phyloP scores from a whole-genome alignment of 129 eudicot genomes.

The Flaveria linearis region DNA sequence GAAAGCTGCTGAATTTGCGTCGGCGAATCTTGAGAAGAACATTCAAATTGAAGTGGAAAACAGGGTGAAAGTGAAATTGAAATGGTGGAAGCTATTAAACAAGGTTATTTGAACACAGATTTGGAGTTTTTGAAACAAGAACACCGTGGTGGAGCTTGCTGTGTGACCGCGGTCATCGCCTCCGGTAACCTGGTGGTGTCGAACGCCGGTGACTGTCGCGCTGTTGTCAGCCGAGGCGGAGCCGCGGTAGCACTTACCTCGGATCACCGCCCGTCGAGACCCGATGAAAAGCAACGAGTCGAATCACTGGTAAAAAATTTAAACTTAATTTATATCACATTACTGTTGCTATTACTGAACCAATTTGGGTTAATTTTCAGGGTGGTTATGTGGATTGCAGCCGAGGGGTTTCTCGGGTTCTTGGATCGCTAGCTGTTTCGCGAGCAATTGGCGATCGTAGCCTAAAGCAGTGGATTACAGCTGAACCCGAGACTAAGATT shows the following conservation, averaged over 20 bases:
- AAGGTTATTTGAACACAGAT: constrained; percentile 67
- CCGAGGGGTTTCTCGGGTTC: constrained; percentile 73
- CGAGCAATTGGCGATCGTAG: constrained; percentile 80
- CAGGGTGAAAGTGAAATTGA: constrained; percentile 39
- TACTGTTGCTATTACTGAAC: neutral
- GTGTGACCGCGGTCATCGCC: constrained; percentile 73
- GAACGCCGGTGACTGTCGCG: constrained; percentile 93
- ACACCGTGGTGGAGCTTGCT: constrained; percentile 71
- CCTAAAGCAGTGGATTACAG: constrained; percentile 85
- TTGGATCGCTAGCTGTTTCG: constrained; percentile 90
- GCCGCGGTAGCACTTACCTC: constrained; percentile 73
- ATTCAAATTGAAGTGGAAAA: constrained; percentile 50
- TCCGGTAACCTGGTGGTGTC: constrained; percentile 72
- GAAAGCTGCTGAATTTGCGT: constrained; percentile 81
- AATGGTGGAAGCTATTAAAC: constrained; percentile 57
- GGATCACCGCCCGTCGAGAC: constrained; percentile 80
- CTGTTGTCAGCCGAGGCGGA: constrained; percentile 69
- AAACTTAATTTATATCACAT: no score
- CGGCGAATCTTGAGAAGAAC: constrained; percentile 57
- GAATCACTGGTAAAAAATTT: constrained; percentile 48
- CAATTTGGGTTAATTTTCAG: constrained; percentile 32
- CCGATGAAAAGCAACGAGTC: constrained; percentile 63
- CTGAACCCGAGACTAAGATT: constrained; percentile 78
- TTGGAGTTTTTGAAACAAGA: constrained; percentile 61
- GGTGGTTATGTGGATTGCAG: constrained; percentile 83